Conservation (phyloP, 2,329 filamentous ascomycete genomes). For the Ophiostoma pallidulum region DNA sequence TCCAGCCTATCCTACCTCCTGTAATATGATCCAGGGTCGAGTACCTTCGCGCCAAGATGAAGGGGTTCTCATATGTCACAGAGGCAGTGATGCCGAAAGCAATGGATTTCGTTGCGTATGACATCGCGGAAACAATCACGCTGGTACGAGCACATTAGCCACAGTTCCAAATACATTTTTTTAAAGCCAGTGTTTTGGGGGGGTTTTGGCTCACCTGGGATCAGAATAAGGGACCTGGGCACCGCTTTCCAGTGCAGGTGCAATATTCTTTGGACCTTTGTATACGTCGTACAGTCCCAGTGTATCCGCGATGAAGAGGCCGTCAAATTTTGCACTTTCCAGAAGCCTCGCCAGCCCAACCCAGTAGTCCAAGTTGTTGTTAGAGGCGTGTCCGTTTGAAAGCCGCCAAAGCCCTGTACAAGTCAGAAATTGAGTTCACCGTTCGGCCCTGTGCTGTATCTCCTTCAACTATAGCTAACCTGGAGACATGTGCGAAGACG, state of each 20-base stretch:
- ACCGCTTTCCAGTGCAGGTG: background rate
- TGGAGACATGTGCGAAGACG: too few species aligned
- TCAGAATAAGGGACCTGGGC: too few species aligned
- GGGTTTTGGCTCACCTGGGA: too few species aligned
- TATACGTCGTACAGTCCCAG: constrained; percentile 3
- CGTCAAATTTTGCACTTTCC: background rate
- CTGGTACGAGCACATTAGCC: too few species aligned
- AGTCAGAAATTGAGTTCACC: too few species aligned
- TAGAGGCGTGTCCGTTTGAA: too few species aligned
- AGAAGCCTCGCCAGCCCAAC: background rate
- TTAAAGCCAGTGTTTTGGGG: too few species aligned
- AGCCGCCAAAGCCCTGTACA: too few species aligned
- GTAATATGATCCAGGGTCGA: constrained; percentile 14
- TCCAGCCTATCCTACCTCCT: constrained; percentile 14
- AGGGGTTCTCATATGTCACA: constrained; percentile 11
- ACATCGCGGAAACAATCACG: constrained; percentile 9
- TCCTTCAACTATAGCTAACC: too few species aligned
- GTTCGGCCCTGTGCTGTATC: too few species aligned
- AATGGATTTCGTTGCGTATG: constrained; percentile 11
- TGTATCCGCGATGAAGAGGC: constrained; percentile 4
- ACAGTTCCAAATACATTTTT: too few species aligned
- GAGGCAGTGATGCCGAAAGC: constrained; percentile 10
- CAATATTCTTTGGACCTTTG: background rate
- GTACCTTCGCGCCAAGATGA: constrained; percentile 6
- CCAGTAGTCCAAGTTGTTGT: constrained; percentile 34